Base-by-base conservation (phyloP, 108 stramenopile species). In the Poteriospumella lacustris region DNA sequence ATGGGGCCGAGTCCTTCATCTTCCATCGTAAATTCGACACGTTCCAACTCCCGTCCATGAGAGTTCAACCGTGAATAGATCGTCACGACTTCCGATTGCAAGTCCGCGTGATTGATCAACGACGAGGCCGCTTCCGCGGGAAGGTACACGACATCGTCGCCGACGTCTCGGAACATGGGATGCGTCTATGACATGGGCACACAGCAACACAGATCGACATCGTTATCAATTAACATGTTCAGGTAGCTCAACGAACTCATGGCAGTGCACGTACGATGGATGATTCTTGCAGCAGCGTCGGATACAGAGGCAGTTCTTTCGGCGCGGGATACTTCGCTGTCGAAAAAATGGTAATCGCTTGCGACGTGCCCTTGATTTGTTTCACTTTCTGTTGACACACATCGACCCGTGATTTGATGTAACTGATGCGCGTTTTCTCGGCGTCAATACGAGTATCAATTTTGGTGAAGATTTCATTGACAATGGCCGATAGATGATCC, bases 11-110 rank as follows among this genome's bases (percentile, higher is more conserved):
- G 12, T 15, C 70, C 70, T 34, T 73, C 31, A 73, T 73, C 70
- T 73, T 73, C 70, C 70, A 73, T 73, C 3, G 36, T 73, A 73
- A 73, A 73, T 24, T 73, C 70, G 5, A 56, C 43, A 29, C 70
- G 12, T 73, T 52, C 70, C 33, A 38, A 12, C 9, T 5, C 5
- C 5, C 3, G 12, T 42, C 41, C 42, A 42, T 73, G 31, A 3
- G 33, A 42, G 36, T 73, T 73, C 12, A 73, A 29, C 5, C 47
- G 70, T 42, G 26, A 26, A 12, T 9, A 9, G 3, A 73, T 73
- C 5, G 12, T 26, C 5, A 5, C 5, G 28, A 73, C 24, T 3
- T 44, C 47, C 26, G 43, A 44, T 73, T 3, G 9, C 36, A 73
- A 73, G 26, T 73, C 70, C 28, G 5, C 5, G 33, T 73, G 26